Base-by-base conservation (phyloP, 2,329 filamentous ascomycete species). In the Aspergillus costaricaensis region DNA sequence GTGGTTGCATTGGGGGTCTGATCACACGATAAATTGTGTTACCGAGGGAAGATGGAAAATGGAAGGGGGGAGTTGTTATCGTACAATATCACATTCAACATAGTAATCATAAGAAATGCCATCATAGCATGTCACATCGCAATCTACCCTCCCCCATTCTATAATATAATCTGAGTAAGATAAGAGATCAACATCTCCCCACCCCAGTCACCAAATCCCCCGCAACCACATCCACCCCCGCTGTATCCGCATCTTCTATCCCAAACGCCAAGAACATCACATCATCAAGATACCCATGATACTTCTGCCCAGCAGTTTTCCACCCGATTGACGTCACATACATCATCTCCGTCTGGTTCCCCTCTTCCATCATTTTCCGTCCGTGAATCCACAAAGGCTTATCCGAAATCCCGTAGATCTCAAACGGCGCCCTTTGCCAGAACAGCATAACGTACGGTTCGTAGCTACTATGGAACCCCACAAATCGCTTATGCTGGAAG, bases 321-420 rank as follows among this genome's bases (percentile, higher is more conserved):
- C 85, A 88, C 61, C 78, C 83, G 32, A 86, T 81, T 0, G 80
- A 83, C 0, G 83, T 86, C 0, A 86, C 74, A 62, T 86, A 87
- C 27, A 87, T 73, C 83, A 86, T 85, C 65, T 86, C 82, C 0
- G 79, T 80, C 23, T 78, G 76, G 1, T 71, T 69, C 65, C 62
- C 58, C 65, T 62, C 60, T 47, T 67, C n/a, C 73, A n/a, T 23
- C 23, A 25, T 55, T 6, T 67, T 23, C 19, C 85, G 76, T 0
- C 85, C 85, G 49, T 80, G 73, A 32, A 87, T 83, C 85, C 85
- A 87, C 0, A 86, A 61, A 2, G 85, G 84, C 62, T 77, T 77
- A 14, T 68, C 67, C 0, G 82, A 82, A 21, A 87, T 76, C 1
- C 76, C 82, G 55, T 84, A 75, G 0, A 86, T 64, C 23, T 76